Evolutionary conservation across 225 moss, liverwort and hornwort species (phyloP).

Genomic region (Polytrichum commune): DNA sequence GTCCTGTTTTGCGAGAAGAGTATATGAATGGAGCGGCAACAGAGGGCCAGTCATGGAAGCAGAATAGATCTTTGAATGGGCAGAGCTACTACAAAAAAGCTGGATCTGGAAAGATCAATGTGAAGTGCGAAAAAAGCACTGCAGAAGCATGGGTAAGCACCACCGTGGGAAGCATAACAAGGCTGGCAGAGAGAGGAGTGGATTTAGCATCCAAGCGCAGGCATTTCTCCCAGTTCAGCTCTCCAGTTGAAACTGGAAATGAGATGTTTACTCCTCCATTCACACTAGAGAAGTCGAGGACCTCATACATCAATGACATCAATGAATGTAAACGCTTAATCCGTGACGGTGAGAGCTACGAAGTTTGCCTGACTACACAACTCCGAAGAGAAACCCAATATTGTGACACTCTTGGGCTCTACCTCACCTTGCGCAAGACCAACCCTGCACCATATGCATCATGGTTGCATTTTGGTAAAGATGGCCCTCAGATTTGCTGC

Average conservation of each 20-base stretch:
- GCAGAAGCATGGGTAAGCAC: constrained; percentile 76
- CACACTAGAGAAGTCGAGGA: constrained; percentile 69
- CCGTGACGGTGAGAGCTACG: constrained; percentile 87
- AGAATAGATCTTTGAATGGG: constrained; percentile 20
- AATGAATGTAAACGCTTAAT: constrained; percentile 77
- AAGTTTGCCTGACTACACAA: constrained; percentile 90
- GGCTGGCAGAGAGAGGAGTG: constrained; percentile 45
- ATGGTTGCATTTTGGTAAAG: constrained; percentile 92
- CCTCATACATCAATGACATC: constrained; percentile 77
- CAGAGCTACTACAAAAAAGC: constrained; percentile 1
- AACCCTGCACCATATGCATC: constrained; percentile 95
- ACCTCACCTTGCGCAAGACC: constrained; percentile 80
- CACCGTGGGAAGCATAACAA: constrained; percentile 42
- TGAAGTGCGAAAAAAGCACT: constrained; percentile 38
- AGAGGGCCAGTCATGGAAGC: constrained; percentile 16
- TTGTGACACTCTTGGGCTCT: constrained; percentile 72
- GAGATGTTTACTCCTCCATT: constrained; percentile 64
- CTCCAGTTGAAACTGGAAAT: constrained; percentile 34
- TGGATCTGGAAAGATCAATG: constrained; percentile 9
- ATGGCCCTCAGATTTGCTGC: constrained; percentile 92
- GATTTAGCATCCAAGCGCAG: constrained; percentile 53
- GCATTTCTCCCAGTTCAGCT: constrained; percentile 45
- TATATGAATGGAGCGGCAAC: constrained; percentile 13
- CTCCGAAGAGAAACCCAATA: constrained; percentile 59
- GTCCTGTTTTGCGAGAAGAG: constrained; percentile 6